A percentile compares a stretch with the other conserved stretches of the same genome.
phyloP scores from a whole-genome alignment of 768 basidiomycete genomes.

The Mycena galopus region DNA sequence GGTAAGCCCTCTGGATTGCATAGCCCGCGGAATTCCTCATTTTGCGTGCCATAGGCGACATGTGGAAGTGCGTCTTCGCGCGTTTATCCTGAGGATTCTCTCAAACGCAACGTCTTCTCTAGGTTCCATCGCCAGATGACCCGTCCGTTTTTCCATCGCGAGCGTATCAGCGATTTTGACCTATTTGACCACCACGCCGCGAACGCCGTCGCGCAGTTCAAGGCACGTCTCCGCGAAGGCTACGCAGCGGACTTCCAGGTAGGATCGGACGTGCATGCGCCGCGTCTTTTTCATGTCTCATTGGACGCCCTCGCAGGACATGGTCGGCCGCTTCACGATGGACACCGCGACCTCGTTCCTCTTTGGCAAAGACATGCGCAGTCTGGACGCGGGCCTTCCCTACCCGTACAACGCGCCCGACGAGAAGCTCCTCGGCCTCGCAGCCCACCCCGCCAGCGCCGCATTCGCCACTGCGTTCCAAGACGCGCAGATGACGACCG shows the following conservation, averaged over 20 bases:
- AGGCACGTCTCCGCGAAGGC: conserved; percentile 58
- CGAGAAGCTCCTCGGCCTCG: too few species aligned
- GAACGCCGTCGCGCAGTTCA: conserved; percentile 59
- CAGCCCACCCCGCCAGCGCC: conserved; percentile 25
- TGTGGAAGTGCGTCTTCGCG: conserved; percentile 71
- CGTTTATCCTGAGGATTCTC: too few species aligned
- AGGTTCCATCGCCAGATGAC: conserved; percentile 78
- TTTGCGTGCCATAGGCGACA: conserved; percentile 45
- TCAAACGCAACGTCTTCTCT: too few species aligned
- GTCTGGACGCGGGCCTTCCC: conserved; percentile 61
- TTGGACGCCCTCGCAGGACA: conserved; percentile 47
- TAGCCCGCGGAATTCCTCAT: background rate
- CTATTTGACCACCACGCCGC: conserved; percentile 71
- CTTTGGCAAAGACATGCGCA: conserved; percentile 61
- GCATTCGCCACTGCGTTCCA: conserved; percentile 67
- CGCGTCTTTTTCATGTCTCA: background rate
- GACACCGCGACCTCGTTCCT: conserved; percentile 73
- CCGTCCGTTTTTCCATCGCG: conserved; percentile 77
- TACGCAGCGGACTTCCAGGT: conserved; percentile 74
- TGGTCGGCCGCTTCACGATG: conserved; percentile 68
- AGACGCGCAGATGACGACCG: conserved; percentile 57
- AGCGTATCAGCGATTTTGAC: conserved; percentile 72
- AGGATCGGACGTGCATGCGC: background rate
- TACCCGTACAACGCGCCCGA: conserved; percentile 54
- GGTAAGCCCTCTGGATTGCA: conserved; percentile 46